These are phyloP conservation scores for Moricandia moricandioides DNA, from an alignment of 345 rosid genomes.

Conservation along the genomic window DNA sequence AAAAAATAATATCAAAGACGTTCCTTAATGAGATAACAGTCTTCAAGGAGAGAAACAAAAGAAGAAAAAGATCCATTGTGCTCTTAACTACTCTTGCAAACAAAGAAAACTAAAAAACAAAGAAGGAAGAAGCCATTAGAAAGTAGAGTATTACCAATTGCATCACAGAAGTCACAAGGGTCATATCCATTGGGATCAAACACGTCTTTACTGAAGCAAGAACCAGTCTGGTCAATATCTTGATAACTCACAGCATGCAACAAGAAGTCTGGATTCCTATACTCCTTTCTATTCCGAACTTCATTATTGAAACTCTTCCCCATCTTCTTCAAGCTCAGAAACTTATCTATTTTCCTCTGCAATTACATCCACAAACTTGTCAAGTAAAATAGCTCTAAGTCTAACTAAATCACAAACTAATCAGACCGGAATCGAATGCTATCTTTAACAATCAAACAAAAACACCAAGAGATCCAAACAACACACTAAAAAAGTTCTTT, in stretches of 20 bases:
- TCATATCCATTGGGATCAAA: slow-evolving; percentile 94
- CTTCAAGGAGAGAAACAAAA: no score
- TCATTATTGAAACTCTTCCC: slow-evolving; percentile 97
- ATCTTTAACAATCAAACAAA: not conserved
- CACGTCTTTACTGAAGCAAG: slow-evolving; percentile 90
- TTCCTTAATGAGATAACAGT: not conserved
- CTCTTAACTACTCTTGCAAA: not conserved
- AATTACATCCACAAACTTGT: slow-evolving; percentile 19
- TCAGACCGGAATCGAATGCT: not conserved
- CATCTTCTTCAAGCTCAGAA: slow-evolving; percentile 66
- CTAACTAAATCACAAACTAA: not conserved
- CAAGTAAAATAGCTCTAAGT: not conserved
- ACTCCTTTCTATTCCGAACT: slow-evolving; percentile 91
- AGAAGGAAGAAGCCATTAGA: not conserved
- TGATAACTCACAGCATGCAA: slow-evolving; percentile 92
- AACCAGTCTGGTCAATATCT: slow-evolving; percentile 87
- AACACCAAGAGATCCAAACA: not conserved
- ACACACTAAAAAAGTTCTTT: not conserved
- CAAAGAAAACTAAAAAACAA: not conserved
- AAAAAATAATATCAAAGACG: not conserved
- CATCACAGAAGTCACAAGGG: slow-evolving; percentile 71
- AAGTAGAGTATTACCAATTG: slow-evolving; percentile 58
- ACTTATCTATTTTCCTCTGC: slow-evolving; percentile 80
- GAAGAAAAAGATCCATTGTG: no score
- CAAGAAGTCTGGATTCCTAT: slow-evolving; percentile 90